These are phyloP conservation scores for Lithohypha guttulata DNA, from an alignment of 2,329 filamentous ascomycete genomes.

Conservation along the genomic window DNA sequence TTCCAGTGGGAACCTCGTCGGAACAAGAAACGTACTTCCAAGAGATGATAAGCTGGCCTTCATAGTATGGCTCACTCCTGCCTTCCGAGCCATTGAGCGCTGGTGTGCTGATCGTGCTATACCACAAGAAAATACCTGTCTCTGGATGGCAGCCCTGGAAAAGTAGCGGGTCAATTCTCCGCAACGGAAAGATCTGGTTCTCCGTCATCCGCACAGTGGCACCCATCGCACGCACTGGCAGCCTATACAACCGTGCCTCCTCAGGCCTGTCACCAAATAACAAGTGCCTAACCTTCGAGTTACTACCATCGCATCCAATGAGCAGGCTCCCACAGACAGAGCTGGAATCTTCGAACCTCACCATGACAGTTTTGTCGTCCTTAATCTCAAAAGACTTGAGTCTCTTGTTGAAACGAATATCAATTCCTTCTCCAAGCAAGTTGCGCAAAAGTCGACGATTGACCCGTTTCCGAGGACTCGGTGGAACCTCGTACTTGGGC, in stretches of 20 bases:
- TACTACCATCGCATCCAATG: constrained; percentile 23
- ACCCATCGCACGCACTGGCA: constrained; percentile 13
- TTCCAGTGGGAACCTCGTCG: constrained; percentile 27
- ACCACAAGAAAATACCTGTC: constrained; percentile 19
- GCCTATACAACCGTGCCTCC: constrained; percentile 3
- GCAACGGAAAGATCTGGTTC: constrained; percentile 10
- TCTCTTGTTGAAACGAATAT: constrained; percentile 24
- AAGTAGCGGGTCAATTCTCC: constrained; percentile 19
- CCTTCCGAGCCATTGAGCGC: constrained; percentile 28
- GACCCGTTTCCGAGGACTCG: constrained; percentile 22
- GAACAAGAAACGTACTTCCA: constrained; percentile 31
- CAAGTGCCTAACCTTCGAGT: constrained; percentile 19
- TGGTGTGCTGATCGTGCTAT: constrained; percentile 33
- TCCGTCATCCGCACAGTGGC: constrained; percentile 12
- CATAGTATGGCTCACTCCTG: constrained; percentile 27
- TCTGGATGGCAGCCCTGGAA: constrained; percentile 16
- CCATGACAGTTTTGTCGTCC: constrained; percentile 2
- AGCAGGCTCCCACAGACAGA: constrained; percentile 16
- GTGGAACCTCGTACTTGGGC: constrained; percentile 25
- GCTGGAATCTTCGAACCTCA: constrained; percentile 18
- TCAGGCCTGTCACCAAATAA: constrained; percentile 9
- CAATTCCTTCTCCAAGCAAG: constrained; percentile 22
- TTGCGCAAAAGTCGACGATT: constrained; percentile 24
- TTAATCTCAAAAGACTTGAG: constrained; percentile 10
- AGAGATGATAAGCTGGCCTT: constrained; percentile 38